Conservation (phyloP, 371 early-diverging fungal genomes). For the Mucor velutinosus region DNA sequence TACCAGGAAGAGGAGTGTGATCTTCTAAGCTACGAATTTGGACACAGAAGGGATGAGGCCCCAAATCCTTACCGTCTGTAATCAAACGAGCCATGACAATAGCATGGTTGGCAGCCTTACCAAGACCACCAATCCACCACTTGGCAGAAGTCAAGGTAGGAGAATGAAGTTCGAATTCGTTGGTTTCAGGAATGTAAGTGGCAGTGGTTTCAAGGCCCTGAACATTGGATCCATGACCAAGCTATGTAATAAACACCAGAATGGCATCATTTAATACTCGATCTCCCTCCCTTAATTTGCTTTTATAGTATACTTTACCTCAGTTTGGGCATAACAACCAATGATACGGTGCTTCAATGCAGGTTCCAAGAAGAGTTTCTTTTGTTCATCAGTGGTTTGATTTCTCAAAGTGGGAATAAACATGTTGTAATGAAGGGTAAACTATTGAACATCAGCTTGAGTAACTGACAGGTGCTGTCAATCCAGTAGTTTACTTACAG, state of each 20-base stretch:
- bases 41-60: conserved; percentile 86
- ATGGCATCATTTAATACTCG: neutral
- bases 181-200: conserved; percentile 77
- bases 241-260: conserved; percentile 19
- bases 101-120: conserved; percentile 75
- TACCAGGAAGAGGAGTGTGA: conserved; percentile 76
- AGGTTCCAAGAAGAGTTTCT: conserved; percentile 70
- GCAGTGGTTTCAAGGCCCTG: conserved; percentile 89
- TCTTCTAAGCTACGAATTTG: conserved; percentile 79
- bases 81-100: conserved; percentile 87
- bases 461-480: neutral
- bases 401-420: conserved; percentile 79
- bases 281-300: neutral
- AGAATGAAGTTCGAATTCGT: conserved; percentile 85
- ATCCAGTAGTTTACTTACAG: conserved; percentile 31
- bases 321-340: conserved; percentile 88
- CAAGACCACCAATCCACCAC: conserved; percentile 91
- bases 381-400: conserved; percentile 82
- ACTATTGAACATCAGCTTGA: conserved; percentile 18
- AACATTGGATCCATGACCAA: conserved; percentile 83
- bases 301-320: conserved; percentile 33
- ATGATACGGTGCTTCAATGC: conserved; percentile 77
- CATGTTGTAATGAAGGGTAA: conserved; percentile 63
- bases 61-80: conserved; percentile 77
- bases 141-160: conserved; percentile 80